These are phyloP conservation scores for Nymphaea colorata DNA, from an alignment of 164 flowering plant species.

Conservation along the genomic window DNA sequence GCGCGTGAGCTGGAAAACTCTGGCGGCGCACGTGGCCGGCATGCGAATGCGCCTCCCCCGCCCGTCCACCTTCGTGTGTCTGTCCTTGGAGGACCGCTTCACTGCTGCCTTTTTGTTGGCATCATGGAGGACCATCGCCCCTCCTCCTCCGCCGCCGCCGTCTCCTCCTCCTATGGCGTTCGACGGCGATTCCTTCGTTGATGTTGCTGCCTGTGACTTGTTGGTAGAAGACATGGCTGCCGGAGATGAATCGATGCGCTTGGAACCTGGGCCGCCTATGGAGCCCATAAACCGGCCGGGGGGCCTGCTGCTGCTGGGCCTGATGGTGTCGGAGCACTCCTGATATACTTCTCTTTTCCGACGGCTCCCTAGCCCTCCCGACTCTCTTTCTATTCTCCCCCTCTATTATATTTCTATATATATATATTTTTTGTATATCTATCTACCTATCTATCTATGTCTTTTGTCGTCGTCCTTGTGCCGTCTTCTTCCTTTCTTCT, in stretches of 20 bases:
- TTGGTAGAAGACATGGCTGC: conserved; percentile 7
- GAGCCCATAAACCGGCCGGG: conserved; percentile 28
- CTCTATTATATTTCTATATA: neutral
- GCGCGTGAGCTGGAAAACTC: conserved; percentile 67
- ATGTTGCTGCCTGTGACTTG: conserved; percentile 12
- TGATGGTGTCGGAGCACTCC: neutral
- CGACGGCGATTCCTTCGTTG: neutral
- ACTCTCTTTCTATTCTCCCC: neutral
- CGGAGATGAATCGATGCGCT: neutral
- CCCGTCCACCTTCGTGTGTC: conserved; percentile 80
- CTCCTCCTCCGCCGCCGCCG: conserved; percentile 4
- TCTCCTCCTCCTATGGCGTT: conserved; percentile 5
- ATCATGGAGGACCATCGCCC: neutral
- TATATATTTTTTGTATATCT: neutral
- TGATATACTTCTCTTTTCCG: conserved; percentile 1
- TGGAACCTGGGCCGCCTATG: conserved; percentile 14
- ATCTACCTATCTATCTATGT: too few species aligned
- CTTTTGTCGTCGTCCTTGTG: too few species aligned
- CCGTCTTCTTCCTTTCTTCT: too few species aligned
- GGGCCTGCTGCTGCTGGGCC: neutral
- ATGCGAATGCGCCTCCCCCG: conserved; percentile 71
- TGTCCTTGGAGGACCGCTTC: conserved; percentile 60
- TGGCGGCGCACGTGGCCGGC: conserved; percentile 79
- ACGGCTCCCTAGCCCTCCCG: neutral
- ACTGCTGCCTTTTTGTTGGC: conserved; percentile 2